Evolutionary conservation across 228 moss, liverwort and hornwort genomes (phyloP).

Genomic region (Sphagnum fallax): DNA sequence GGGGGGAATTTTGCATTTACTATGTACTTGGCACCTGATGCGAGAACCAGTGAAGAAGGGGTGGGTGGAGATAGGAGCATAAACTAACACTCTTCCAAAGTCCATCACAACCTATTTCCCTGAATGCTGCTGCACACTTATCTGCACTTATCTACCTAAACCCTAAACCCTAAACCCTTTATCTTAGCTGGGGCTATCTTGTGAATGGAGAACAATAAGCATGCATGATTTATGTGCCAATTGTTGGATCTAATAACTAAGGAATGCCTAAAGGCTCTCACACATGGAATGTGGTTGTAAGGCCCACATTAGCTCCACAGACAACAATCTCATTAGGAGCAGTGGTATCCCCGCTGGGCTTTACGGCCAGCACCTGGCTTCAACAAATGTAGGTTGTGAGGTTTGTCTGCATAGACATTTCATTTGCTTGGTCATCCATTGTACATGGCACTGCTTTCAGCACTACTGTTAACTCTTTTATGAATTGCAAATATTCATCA

Average conservation of each 20-base stretch:
- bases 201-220: no score
- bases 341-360: conserved; percentile 17
- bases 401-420: background rate
- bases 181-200: no score
- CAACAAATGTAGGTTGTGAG: conserved; percentile 20
- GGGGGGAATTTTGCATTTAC: conserved; percentile 12
- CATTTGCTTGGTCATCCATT: no score
- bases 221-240: no score
- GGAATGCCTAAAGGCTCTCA: conserved; percentile 1
- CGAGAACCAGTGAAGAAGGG: conserved; percentile 72
- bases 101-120: conserved; percentile 89
- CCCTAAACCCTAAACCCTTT: no score
- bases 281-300: conserved; percentile 85
- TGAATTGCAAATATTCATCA: no score
- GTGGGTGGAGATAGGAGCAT: conserved; percentile 86
- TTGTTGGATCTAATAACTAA: no score
- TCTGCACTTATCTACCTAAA: no score
- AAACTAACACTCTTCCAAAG: conserved; percentile 64
- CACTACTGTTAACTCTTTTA: no score
- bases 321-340: conserved; percentile 58
- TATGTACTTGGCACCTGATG: conserved; percentile 77
- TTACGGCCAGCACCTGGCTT: conserved; percentile 64
- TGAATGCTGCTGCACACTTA: conserved; percentile 59
- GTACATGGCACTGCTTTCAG: no score
- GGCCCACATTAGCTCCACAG: conserved; percentile 79